These are phyloP conservation scores for Rhodamnia argentea DNA, from an alignment of 345 rosid genomes.

Conservation along the genomic window DNA sequence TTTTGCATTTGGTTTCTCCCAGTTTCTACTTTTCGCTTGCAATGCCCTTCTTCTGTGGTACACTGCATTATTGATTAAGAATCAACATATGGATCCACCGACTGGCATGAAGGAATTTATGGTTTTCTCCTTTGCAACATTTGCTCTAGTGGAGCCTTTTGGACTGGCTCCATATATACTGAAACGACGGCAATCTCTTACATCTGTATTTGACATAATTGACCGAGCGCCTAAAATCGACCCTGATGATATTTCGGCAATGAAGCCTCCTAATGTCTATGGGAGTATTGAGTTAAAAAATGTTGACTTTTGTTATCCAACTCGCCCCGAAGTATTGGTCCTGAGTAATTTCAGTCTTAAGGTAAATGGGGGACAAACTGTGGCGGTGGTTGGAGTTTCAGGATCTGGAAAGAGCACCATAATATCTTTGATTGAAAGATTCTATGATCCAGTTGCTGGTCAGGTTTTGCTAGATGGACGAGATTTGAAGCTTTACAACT, in stretches of 20 bases:
- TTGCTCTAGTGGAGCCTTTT: conserved; percentile 98
- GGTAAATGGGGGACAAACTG: conserved; percentile 90
- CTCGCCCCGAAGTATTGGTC: conserved; percentile 78
- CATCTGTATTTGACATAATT: conserved; percentile 93
- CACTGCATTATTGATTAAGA: conserved; percentile 57
- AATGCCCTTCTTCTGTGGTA: conserved; percentile 98
- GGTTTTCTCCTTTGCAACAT: conserved; percentile 98
- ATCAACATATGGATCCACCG: conserved; percentile 29
- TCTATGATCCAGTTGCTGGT: conserved; percentile 97
- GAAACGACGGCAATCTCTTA: conserved; percentile 82
- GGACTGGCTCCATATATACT: conserved; percentile 98
- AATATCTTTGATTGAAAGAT: conserved; percentile 88
- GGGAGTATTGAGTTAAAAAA: conserved; percentile 97
- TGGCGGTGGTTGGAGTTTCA: conserved; percentile 98
- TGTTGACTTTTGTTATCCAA: conserved; percentile 95
- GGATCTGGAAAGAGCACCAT: conserved; percentile 99
- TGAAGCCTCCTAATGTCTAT: conserved; percentile 89
- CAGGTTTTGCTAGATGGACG: conserved; percentile 90
- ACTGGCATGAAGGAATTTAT: conserved; percentile 90
- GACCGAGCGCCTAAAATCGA: conserved; percentile 91
- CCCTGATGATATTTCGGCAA: conserved; percentile 84
- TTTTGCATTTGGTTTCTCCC: conserved; percentile 96
- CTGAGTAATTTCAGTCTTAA: conserved; percentile 96
- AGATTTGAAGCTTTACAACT: conserved; percentile 76
- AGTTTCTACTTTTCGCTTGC: conserved; percentile 98